phyloP scores from a whole-genome alignment of 352 stramenopile species.

The Pythium volutum region DNA sequence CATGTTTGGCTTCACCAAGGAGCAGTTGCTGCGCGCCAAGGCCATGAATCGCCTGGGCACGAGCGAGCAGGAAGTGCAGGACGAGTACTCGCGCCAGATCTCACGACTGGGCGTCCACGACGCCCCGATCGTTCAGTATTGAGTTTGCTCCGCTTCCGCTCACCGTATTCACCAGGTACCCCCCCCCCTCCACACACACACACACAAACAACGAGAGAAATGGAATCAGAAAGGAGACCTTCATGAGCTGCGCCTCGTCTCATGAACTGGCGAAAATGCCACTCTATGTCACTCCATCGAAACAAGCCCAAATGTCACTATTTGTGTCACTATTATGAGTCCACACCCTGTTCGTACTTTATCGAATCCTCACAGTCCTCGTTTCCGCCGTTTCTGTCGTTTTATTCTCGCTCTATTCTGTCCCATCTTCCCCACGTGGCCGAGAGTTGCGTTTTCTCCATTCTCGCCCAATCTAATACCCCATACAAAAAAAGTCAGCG shows the following conservation, averaged over 20 bases:
- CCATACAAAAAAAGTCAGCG: too few species aligned
- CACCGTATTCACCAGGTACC: not conserved
- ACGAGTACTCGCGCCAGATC: conserved; percentile 33
- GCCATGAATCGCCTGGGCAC: conserved; percentile 38
- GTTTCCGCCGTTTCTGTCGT: not conserved
- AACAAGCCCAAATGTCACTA: not conserved
- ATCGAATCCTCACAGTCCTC: not conserved
- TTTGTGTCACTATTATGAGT: not conserved
- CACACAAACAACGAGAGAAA: not conserved
- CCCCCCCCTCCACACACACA: not conserved
- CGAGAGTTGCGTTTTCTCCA: not conserved
- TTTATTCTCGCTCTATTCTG: not conserved
- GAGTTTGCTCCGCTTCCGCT: not conserved
- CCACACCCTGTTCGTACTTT: not conserved
- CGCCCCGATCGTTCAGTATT: conserved; percentile 12
- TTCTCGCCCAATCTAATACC: conserved; percentile 1
- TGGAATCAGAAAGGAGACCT: not conserved
- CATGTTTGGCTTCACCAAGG: conserved; percentile 36
- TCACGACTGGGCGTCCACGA: conserved; percentile 32
- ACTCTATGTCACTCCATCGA: not conserved
- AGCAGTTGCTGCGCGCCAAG: conserved; percentile 39
- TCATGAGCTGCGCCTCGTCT: not conserved
- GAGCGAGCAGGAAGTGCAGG: conserved; percentile 35
- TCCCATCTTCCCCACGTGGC: not conserved
- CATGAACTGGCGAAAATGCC: too few species aligned